A percentile compares a stretch with the other conserved stretches of the same genome.
These are phyloP conservation scores for Hericium alpestre DNA, from an alignment of 768 basidiomycete genomes.

Conservation along the genomic window DNA sequence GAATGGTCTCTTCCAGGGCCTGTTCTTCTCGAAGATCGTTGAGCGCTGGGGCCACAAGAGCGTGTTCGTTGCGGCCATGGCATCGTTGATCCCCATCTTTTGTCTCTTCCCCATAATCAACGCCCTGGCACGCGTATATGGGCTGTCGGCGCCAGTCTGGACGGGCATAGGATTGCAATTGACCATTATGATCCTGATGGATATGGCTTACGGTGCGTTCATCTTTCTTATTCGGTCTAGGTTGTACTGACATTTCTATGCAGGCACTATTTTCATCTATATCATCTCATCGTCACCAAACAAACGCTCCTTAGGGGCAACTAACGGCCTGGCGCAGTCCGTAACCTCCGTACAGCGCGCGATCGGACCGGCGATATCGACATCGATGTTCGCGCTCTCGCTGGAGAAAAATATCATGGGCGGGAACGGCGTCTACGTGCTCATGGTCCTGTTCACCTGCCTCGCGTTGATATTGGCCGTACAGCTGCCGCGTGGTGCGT, in stretches of 20 bases:
- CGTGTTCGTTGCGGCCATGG: constrained; percentile 16
- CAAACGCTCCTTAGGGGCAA: constrained; percentile 30
- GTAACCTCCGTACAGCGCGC: constrained; percentile 34
- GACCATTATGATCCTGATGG: not conserved
- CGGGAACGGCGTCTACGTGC: constrained; percentile 29
- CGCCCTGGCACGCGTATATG: not conserved
- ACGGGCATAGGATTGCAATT: not conserved
- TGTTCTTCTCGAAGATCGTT: constrained; percentile 27
- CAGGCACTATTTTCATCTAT: constrained; percentile 20
- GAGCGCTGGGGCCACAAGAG: constrained; percentile 25
- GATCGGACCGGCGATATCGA: constrained; percentile 39
- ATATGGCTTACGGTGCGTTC: constrained; percentile 26
- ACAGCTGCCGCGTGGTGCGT: not conserved
- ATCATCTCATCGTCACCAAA: constrained; percentile 19
- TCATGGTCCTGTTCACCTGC: not conserved
- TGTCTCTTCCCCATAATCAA: constrained; percentile 17
- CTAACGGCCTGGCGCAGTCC: constrained; percentile 46
- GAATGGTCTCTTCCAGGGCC: constrained; percentile 28
- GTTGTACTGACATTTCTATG: not conserved
- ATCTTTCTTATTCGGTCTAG: not conserved
- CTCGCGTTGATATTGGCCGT: not conserved
- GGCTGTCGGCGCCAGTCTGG: constrained; percentile 29
- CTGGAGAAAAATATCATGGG: constrained; percentile 30
- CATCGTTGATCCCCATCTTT: constrained; percentile 16
- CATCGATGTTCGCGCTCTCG: constrained; percentile 42